A percentile compares a stretch with the other conserved stretches of the same genome.
Conservation (phyloP, 371 early-diverging fungal species). For the Funneliformis caledonium region DNA sequence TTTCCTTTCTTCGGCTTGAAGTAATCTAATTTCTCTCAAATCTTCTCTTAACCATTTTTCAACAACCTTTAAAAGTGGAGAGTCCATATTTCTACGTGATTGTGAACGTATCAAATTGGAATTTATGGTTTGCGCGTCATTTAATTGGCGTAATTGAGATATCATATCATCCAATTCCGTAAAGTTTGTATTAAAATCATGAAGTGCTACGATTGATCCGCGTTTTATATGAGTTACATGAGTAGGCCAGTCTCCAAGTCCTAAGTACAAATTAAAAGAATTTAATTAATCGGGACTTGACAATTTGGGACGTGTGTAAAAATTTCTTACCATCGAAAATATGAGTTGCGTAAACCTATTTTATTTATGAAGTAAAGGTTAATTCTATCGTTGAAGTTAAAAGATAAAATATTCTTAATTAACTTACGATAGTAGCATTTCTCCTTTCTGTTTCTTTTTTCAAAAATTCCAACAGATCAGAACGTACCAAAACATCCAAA, state of each 20-base stretch:
- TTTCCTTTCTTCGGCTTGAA: slow-evolving; percentile 51
- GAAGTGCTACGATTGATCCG: slow-evolving; percentile 56
- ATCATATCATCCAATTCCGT: neutral
- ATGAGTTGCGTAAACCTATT: slow-evolving; percentile 70
- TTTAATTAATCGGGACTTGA: neutral
- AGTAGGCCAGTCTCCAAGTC: slow-evolving; percentile 68
- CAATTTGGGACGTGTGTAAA: neutral
- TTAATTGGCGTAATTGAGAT: neutral
- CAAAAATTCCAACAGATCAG: slow-evolving; percentile 69
- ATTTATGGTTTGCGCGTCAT: slow-evolving; percentile 44
- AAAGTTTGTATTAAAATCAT: slow-evolving; percentile 44
- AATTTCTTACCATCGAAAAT: slow-evolving; percentile 60
- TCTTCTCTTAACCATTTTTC: slow-evolving; percentile 65
- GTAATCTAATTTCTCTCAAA: slow-evolving; percentile 48
- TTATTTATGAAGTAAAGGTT: neutral
- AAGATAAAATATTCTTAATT: neutral
- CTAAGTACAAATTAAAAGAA: neutral
- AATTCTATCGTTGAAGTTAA: neutral
- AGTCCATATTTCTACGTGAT: slow-evolving; percentile 51
- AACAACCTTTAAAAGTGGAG: slow-evolving; percentile 68
- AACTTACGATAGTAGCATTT: slow-evolving; percentile 64
- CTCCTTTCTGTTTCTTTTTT: slow-evolving; percentile 66
- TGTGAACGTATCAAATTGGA: slow-evolving; percentile 1
- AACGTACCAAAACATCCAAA: slow-evolving; percentile 77
- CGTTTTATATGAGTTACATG: slow-evolving; percentile 75